Conservation (phyloP, 306 rosid species). For the Pterocarpus macrocarpus region DNA sequence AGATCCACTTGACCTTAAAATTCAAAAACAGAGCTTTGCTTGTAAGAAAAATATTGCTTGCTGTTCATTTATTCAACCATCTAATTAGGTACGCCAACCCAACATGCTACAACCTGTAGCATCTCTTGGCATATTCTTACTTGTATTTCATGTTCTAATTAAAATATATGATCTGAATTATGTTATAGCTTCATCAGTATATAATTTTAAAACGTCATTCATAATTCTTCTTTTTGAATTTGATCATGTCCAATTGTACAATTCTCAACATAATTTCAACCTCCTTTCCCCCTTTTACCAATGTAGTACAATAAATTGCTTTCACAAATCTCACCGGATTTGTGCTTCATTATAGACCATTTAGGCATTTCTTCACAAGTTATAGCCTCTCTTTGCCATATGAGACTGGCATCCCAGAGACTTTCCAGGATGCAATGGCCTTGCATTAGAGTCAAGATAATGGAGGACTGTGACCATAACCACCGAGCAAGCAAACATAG, state of each 20-base stretch:
- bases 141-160: conserved; percentile 10
- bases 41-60: conserved; percentile 32
- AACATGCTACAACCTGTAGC: conserved; percentile 3
- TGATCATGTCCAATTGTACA: background rate
- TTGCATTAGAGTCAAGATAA: conserved; percentile 67
- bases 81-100: conserved; percentile 13
- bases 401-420: conserved; percentile 26
- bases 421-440: conserved; percentile 55
- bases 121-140: conserved; percentile 1
- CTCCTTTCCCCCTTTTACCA: too few relatives aligned
- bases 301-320: too few relatives aligned
- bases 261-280: background rate
- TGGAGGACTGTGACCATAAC: conserved; percentile 60
- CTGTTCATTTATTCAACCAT: background rate
- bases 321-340: too few relatives aligned
- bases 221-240: background rate
- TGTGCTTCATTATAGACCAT: too few relatives aligned
- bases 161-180: background rate
- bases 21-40: conserved; percentile 44
- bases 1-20: conserved; percentile 18
- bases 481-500: conserved; percentile 72
- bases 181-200: background rate
- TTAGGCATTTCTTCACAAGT: conserved; percentile 16
- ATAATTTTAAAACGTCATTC: background rate
- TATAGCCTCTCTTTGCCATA: conserved; percentile 10